A percentile compares a stretch with the other conserved stretches of the same genome.
phyloP scores from a whole-genome alignment of 768 basidiomycete genomes.

The Boletus coccyginus region DNA sequence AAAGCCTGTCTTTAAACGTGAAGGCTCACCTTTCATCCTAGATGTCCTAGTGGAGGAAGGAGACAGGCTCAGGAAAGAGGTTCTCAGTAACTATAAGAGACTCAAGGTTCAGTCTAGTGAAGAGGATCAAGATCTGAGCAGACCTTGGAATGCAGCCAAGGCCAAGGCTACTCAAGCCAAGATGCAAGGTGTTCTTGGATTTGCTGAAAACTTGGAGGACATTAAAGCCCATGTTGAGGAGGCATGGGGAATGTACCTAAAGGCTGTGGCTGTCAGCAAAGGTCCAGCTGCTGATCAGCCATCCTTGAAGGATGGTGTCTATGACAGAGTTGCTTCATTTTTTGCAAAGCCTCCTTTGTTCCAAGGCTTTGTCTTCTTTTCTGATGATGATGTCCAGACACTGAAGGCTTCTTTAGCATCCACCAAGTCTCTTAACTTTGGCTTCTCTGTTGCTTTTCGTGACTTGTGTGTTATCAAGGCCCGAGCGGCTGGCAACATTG shows the following conservation, averaged over 20 bases:
- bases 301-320: not conserved
- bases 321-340: constrained; percentile 27
- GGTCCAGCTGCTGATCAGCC: not conserved
- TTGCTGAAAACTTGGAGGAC: constrained; percentile 36
- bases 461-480: constrained; percentile 59
- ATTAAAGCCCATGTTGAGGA: constrained; percentile 41
- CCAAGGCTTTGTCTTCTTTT: constrained; percentile 21
- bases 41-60: constrained; percentile 44
- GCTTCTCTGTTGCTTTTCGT: constrained; percentile 52
- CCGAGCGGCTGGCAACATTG: constrained; percentile 24
- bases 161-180: constrained; percentile 2
- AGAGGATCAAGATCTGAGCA: constrained; percentile 33
- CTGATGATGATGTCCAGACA: constrained; percentile 34
- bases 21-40: constrained; percentile 36
- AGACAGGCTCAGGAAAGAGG: constrained; percentile 29
- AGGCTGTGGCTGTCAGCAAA: constrained; percentile 6
- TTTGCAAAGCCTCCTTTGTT: constrained; percentile 26
- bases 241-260: constrained; percentile 17
- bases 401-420: constrained; percentile 61
- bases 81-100: constrained; percentile 36
- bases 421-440: constrained; percentile 35
- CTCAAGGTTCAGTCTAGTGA: constrained; percentile 2
- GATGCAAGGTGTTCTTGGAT: constrained; percentile 2
- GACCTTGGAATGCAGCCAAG: constrained; percentile 37
- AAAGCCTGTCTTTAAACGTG: not conserved